Evolutionary conservation across 148 eudicot genomes (phyloP).

Genomic region (Simmondsia chinensis): DNA sequence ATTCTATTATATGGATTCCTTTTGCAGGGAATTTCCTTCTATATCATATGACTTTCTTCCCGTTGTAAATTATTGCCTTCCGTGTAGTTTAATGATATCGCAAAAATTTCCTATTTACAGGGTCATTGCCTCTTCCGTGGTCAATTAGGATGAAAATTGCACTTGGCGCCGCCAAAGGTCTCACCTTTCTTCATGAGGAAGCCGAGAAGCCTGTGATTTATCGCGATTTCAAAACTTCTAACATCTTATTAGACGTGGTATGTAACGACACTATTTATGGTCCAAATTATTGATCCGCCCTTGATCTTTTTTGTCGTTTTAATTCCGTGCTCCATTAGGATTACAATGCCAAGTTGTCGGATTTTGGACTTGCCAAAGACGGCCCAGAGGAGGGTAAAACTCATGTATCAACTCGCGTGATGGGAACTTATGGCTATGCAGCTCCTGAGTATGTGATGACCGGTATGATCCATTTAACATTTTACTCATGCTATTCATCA

Average conservation of each 20-base stretch:
- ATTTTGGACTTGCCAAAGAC: constrained; percentile 96
- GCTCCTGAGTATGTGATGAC: constrained; percentile 65
- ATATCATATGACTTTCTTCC: too few species aligned
- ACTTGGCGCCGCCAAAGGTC: constrained; percentile 85
- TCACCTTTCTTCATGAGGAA: constrained; percentile 97
- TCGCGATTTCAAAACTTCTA: constrained; percentile 96
- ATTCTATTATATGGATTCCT: too few species aligned
- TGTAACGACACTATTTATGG: constrained; percentile 11
- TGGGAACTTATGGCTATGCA: constrained; percentile 98
- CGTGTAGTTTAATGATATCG: too few species aligned
- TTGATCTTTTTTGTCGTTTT: constrained; percentile 9
- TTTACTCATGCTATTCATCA: too few species aligned
- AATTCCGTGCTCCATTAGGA: constrained; percentile 41
- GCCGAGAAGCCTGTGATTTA: constrained; percentile 88
- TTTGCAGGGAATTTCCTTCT: too few species aligned
- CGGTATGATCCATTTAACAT: too few species aligned
- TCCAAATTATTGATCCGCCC: not conserved
- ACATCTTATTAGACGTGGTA: constrained; percentile 92
- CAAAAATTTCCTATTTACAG: too few species aligned
- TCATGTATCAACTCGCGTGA: constrained; percentile 93
- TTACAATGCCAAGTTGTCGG: constrained; percentile 90
- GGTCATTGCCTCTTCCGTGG: constrained; percentile 93
- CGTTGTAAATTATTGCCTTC: too few species aligned
- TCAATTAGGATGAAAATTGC: constrained; percentile 94
- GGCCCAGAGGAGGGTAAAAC: constrained; percentile 97